Conservation (phyloP, 2,329 filamentous ascomycete species). For the Diaporthe velutina region DNA sequence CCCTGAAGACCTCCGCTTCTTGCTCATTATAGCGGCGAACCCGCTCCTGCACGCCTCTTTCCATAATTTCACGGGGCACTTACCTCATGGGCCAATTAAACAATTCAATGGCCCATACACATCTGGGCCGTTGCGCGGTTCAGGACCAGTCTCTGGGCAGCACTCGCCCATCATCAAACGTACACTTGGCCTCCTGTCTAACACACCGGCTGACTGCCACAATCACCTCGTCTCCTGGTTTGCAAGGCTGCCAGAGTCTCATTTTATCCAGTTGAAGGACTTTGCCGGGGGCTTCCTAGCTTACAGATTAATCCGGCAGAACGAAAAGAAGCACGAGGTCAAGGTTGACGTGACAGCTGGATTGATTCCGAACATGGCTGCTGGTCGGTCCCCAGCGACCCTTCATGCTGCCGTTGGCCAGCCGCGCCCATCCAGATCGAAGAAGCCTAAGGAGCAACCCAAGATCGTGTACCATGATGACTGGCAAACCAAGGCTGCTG, state of each 20-base stretch:
- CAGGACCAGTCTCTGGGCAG: constrained; percentile 68
- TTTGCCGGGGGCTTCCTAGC: constrained; percentile 83
- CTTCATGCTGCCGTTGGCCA: constrained; percentile 82
- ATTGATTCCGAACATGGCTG: constrained; percentile 80
- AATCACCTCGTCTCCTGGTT: constrained; percentile 85
- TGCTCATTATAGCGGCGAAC: constrained; percentile 84
- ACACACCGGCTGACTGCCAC: constrained; percentile 81
- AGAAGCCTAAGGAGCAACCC: constrained; percentile 67
- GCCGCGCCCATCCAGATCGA: constrained; percentile 56
- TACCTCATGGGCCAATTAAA: constrained; percentile 48
- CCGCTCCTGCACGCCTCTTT: constrained; percentile 74
- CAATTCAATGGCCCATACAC: constrained; percentile 35
- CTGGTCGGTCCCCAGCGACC: constrained; percentile 75
- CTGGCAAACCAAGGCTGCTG: constrained; percentile 89
- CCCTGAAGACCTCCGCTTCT: constrained; percentile 79
- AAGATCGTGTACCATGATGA: constrained; percentile 81
- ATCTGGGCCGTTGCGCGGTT: constrained; percentile 45
- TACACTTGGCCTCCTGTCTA: constrained; percentile 83
- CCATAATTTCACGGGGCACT: constrained; percentile 55
- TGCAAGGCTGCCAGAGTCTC: constrained; percentile 74
- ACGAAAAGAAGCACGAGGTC: constrained; percentile 73
- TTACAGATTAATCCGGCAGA: constrained; percentile 80
- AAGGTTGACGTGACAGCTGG: constrained; percentile 73
- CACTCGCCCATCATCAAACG: constrained; percentile 90
- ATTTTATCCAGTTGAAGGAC: constrained; percentile 82